Base-by-base conservation (phyloP, 345 rosid genomes). In the Eucalyptus marginata region DNA sequence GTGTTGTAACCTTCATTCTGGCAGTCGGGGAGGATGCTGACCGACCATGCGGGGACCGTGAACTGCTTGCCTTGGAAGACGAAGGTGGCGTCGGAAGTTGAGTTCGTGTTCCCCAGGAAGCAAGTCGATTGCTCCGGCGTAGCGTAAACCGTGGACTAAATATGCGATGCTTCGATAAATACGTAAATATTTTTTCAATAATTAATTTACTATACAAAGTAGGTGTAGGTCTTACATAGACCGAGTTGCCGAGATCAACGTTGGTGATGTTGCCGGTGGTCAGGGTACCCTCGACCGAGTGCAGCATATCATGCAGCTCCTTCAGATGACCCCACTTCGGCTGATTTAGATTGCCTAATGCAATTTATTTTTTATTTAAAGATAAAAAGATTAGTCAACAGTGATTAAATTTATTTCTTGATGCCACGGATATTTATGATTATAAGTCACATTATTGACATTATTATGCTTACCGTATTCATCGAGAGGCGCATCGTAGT, bases 321-420 rank as follows among this genome's bases (percentile, higher is more conserved):
- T 94, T 97, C 92, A 95, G 89, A 52, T 97, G 98, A 6, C 97
- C 99, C 91, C 93, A 96, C 87, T 96, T 95, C 4, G 99, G 98
- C 87, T 97, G 96, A 90, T 97, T 96, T 89, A 94, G 66, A 88
- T 93, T 95, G 44, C 98, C 98, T 49, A 15, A 13, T 10, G 49
- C 27, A 54, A 47, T 27, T 40, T 56, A 3, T 86, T 18, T 58
- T 29, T 33, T 3, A 88, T 29, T 52, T 8, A 36, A 14, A 9
- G 9, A 15, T 4, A 13, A 15, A 22, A 49, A 86, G 43, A 17
- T 29, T 24, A 33, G 86, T n/a, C 25, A 36, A 4, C 10, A 25
- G 7, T 44, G 25, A 71, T 71, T 36, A 52, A 36, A 52, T 51
- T 24, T 12, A 12, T 6, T 76, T n/a, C 25, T 52, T 33, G 10